Evolutionary conservation across 1,284 basidiomycete genomes (phyloP), one percentile per base, ranked within the genome.

Genomic region (Spongispora temasekensis): DNA sequence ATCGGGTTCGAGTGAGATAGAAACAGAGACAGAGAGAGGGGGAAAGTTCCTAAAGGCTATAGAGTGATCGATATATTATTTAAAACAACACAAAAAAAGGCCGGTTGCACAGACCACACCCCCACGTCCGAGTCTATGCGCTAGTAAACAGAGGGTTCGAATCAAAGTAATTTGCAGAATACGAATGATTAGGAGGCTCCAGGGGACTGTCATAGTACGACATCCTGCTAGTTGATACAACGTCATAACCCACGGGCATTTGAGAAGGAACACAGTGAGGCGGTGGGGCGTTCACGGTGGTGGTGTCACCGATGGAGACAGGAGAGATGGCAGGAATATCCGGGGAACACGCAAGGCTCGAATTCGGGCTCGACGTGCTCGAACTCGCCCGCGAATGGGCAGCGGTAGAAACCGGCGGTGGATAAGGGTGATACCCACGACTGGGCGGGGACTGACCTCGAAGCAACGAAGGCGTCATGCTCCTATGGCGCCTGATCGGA

Each of bases 391-490:
- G 71, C 0, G 71, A 75, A 10, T 70, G 69, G 2, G 44, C 57
- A 32, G n/a, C n/a, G n/a, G 60, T 6, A 21, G 73, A 71, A 2
- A 58, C 34, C 0, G 64, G 61, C 6, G 66, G n/a, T n/a, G n/a
- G 62, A 40, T 73, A 73, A 10, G 71, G 71, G 15, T 73, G 74
- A 44, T 74, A 73, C 9, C 67, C 66, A 23, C 72, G 71, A 19
- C 27, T 55, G 5, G 73, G 65, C 7, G 67, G 67, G 4, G 74
- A 73, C 25, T 63, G 73, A 27, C 63, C 71, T 53, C 70, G 72
- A 46, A 78, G 72, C 27, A 86, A 64, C 0, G 84, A 85, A 19
- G 90, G 90, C 23, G 90, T 92, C 79, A 88, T 90, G 71, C 88
- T 90, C 58, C 90, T 78, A 70, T 90, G 85, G 53, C 89, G 79